Evolutionary conservation across 2,329 filamentous ascomycete species (phyloP), one percentile per base, ranked within the genome.

Genomic region (Albifimbria verrucaria): DNA sequence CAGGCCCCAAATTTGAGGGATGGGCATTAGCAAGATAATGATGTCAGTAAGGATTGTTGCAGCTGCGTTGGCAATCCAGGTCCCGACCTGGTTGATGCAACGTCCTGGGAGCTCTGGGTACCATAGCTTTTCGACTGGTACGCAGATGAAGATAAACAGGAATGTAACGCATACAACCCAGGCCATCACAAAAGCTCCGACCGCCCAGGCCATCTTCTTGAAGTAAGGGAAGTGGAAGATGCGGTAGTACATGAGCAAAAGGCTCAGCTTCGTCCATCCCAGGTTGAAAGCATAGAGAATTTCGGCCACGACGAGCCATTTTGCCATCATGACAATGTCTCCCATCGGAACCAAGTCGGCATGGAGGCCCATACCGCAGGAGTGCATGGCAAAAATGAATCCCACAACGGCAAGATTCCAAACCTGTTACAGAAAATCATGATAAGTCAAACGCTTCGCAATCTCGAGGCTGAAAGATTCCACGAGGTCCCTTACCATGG

Each of bases 171-270:
- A 68, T 26, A 80, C 64, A 25, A 73, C 72, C 77, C 79, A 81
- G 21, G 64, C 63, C 52, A 79, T 67, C 36, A 76, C 69, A 7
- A 81, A 72, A 17, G 58, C 54, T 9, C 70, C 74, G 5, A 80
- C 67, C 3, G 65, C 59, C 58, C 69, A 72, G 1, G 70, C 69
- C 59, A 70, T 70, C 53, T 66, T 72, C 58, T 72, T 72, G 55
- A 80, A 75, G 53, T 68, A 70, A 0, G 66, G 65, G 4, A 74
- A 65, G 20, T 67, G 74, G 61, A 81, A 81, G 56, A 81, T 78
- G 59, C 77, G 76, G 59, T 72, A 72, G 66, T 80, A 81, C 76
- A 81, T 78, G 42, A 79, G 63, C 44, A 82, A 59, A 21, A 81
- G 66, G 49, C 73, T 73, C 15, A 79, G 51, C 57, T 80, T 82